Evolutionary conservation across 805 yeast genomes (phyloP), one percentile per base, ranked within the genome.

Genomic region (Candida piceae): DNA sequence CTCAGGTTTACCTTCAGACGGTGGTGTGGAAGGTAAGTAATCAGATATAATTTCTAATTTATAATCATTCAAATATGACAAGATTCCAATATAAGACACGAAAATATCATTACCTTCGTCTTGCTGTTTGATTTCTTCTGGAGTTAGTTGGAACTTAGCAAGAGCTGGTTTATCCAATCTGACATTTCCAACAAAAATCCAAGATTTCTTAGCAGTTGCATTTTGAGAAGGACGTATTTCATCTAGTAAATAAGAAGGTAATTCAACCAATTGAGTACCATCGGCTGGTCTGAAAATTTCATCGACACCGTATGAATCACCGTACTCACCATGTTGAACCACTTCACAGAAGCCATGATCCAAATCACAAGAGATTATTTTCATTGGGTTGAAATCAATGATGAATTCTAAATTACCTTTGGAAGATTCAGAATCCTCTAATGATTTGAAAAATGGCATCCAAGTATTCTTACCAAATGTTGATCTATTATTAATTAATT

Each of bases 331-430:
- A 20, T 30, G 25, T 11, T 30, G 32, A 3, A 20, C 6, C 32
- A 30, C 7, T 12, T 30, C 25, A n/a, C 32, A 30, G n/a, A 6
- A 30, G 7, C 32, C 32, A 30, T 18, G 32, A 13, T 20, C 18
- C 4, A 30, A 19, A 30, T 20, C 19, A 30, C 32, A 30, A 6
- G 15, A 13, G 10, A 30, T 12, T 4, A 13, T 4, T 7, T 16
- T 4, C n/a, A 30, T 19, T n/a, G 32, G 32, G 13, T 30, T 30
- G 16, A 30, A 30, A 17, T 18, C 23, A 13, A 20, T n/a, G 17
- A 30, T 20, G 25, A 30, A 20, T n/a, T 19, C n/a, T 6, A 30
- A 15, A 3, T 15, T 12, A 12, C 24, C 25, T 30, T 3, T 19
- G 7, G 32, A 30, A 19, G 16, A 7, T 12, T 20, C 17, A 2